Evolutionary conservation across 306 rosid genomes (phyloP).

Genomic region (Begonia loranthoides): DNA sequence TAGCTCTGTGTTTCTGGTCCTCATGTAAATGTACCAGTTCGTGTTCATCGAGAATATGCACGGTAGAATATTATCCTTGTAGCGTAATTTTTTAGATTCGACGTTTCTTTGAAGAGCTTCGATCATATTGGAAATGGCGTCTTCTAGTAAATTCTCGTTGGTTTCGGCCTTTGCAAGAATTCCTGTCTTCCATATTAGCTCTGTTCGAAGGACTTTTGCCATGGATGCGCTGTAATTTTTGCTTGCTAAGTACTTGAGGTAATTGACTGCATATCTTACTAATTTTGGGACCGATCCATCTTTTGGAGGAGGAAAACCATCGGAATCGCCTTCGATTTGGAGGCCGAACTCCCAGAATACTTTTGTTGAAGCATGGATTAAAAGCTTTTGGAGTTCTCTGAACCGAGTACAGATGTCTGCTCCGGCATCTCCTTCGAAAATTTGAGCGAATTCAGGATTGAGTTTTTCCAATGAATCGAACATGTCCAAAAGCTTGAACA

Average conservation of each 20-base stretch:
- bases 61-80: conserved; percentile 38
- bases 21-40: conserved; percentile 87
- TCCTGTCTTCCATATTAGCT: conserved; percentile 61
- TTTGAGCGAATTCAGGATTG: conserved; percentile 26
- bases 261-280: conserved; percentile 63
- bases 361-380: conserved; percentile 61
- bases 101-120: conserved; percentile 75
- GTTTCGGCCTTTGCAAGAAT: conserved; percentile 18
- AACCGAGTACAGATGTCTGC: conserved; percentile 42
- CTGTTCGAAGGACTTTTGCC: conserved; percentile 60
- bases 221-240: conserved; percentile 33
- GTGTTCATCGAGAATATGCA: conserved; percentile 60
- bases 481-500: conserved; percentile 80
- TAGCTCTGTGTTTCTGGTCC: conserved; percentile 65
- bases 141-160: conserved; percentile 32
- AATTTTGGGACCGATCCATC: conserved; percentile 78
- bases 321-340: conserved; percentile 60
- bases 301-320: conserved; percentile 53
- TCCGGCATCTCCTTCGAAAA: conserved; percentile 58
- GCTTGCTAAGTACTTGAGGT: conserved; percentile 58
- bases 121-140: conserved; percentile 52
- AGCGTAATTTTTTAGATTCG: conserved; percentile 41
- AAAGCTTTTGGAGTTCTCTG: conserved; percentile 67
- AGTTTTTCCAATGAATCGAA: conserved; percentile 52
- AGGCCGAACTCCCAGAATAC: conserved; percentile 83